A percentile compares a stretch with the other conserved stretches of the same genome.
phyloP scores from a whole-genome alignment of 2,329 filamentous ascomycete species.

The Penicillium fuscoglaucum region DNA sequence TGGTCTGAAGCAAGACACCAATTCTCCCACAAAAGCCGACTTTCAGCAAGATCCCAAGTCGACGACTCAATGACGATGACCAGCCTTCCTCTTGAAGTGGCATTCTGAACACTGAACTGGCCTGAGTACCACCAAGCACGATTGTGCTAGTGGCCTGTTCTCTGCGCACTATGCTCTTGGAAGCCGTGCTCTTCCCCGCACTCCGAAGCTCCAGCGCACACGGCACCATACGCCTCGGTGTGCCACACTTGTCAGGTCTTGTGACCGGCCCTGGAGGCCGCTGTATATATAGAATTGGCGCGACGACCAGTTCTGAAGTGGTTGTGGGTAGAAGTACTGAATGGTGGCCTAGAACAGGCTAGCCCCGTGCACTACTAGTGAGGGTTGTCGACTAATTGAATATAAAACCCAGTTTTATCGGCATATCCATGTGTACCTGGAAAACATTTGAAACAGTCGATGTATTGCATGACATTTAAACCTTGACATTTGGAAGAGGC shows the following conservation, averaged over 20 bases:
- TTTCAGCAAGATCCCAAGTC: not conserved
- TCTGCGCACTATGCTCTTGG: not conserved
- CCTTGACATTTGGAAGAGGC: not conserved
- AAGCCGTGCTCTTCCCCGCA: not conserved
- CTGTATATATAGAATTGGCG: not conserved
- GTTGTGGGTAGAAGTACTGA: not conserved
- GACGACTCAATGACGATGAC: not conserved
- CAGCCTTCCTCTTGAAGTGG: not conserved
- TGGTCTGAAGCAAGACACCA: conserved; percentile 2
- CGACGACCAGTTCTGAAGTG: not conserved
- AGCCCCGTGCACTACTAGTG: not conserved
- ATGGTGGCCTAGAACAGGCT: not conserved
- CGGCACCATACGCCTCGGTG: not conserved
- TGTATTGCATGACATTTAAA: conserved; percentile 2
- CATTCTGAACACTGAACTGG: not conserved
- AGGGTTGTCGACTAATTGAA: not conserved
- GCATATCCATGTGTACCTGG: not conserved
- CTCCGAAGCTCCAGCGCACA: not conserved
- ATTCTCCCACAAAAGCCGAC: not conserved
- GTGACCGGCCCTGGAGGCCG: not conserved
- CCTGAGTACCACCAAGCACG: not conserved
- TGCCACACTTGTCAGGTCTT: not conserved
- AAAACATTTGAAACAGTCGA: not conserved
- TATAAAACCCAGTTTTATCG: not conserved
- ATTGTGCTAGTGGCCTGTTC: not conserved